These are phyloP conservation scores for Austroboletus niveus DNA, from an alignment of 1,284 basidiomycete genomes.

Conservation along the genomic window DNA sequence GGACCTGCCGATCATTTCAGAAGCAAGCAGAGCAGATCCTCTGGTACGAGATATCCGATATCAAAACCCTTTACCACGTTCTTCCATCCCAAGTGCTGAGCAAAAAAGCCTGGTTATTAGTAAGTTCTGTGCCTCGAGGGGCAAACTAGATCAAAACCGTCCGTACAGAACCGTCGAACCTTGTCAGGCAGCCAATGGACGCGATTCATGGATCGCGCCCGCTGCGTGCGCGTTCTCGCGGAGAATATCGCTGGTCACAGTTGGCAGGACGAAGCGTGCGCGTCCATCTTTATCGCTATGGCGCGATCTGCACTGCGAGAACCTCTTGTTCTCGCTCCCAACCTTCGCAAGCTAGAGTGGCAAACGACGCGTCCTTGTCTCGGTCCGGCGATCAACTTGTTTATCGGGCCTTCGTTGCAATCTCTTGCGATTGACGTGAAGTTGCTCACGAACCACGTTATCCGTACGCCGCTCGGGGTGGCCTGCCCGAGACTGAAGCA, in stretches of 20 bases:
- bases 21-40: constrained; percentile 16
- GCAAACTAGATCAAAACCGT: background rate
- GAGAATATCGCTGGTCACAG: background rate
- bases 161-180: constrained; percentile 15
- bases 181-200: constrained; percentile 18
- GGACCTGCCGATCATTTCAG: constrained; percentile 22
- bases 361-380: background rate
- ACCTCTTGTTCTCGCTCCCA: constrained; percentile 21
- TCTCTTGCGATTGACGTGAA: constrained; percentile 26
- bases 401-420: constrained; percentile 18
- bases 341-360: constrained; percentile 24
- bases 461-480: constrained; percentile 13
- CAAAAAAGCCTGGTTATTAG: constrained; percentile 21
- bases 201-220: constrained; percentile 17
- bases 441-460: constrained; percentile 7
- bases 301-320: constrained; percentile 11
- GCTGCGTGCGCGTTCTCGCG: constrained; percentile 16
- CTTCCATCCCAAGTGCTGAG: constrained; percentile 18
- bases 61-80: constrained; percentile 15
- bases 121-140: background rate
- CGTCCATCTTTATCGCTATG: constrained; percentile 16
- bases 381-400: constrained; percentile 17
- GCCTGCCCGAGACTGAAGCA: constrained; percentile 18
- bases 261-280: constrained; percentile 1
- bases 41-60: constrained; percentile 14